Percentiles rank a stretch among this genome's conserved stretches.
Conservation (phyloP, 805 yeast species). For the Nematodospora valgi region DNA sequence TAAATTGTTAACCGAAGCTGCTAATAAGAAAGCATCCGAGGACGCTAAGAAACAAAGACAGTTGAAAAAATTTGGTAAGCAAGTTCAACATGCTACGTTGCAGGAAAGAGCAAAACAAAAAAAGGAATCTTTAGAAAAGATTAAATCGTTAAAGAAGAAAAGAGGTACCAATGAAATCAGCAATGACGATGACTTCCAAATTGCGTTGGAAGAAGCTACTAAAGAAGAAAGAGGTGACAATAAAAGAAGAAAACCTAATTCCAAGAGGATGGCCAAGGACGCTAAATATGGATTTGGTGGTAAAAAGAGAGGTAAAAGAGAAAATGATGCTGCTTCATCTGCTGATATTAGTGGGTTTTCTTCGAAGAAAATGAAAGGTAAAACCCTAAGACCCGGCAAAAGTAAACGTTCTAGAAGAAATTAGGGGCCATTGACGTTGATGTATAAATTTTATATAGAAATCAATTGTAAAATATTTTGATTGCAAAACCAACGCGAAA, state of each 20-base stretch:
- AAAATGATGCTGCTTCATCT: conserved; percentile 70
- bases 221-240: conserved; percentile 28
- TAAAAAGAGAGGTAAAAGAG: conserved; percentile 66
- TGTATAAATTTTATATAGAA: conserved; percentile 1
- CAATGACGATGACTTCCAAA: conserved; percentile 72
- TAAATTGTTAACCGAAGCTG: conserved; percentile 74
- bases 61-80: conserved; percentile 95
- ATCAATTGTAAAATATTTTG: neutral
- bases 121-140: conserved; percentile 84
- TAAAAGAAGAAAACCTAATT: conserved; percentile 56
- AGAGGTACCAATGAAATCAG: conserved; percentile 72
- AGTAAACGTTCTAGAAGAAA: conserved; percentile 34
- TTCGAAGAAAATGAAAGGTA: conserved; percentile 48
- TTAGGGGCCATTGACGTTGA: conserved; percentile 1
- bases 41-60: conserved; percentile 94
- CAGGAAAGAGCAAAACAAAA: conserved; percentile 93
- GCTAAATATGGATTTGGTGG: conserved; percentile 78
- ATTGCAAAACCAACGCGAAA: neutral
- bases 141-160: conserved; percentile 87
- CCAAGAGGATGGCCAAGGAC: conserved; percentile 68
- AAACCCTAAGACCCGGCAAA: conserved; percentile 38
- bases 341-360: conserved; percentile 63
- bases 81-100: conserved; percentile 89
- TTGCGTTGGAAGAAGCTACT: conserved; percentile 91
- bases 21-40: conserved; percentile 84